Evolutionary conservation across 257 asterid genomes (phyloP), one percentile per base, ranked within the genome.

Genomic region (Prunella vulgaris): DNA sequence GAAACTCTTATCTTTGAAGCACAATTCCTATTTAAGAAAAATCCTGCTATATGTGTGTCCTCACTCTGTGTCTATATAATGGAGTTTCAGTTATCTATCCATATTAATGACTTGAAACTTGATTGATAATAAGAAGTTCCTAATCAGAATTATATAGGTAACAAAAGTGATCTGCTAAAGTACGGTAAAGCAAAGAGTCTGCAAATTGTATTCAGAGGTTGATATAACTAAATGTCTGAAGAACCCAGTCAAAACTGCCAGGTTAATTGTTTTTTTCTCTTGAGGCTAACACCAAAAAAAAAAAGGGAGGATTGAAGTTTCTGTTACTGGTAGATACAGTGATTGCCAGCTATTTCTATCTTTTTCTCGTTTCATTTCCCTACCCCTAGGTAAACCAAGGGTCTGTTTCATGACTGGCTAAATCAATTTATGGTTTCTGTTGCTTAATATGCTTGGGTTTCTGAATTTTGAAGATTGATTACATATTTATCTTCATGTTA

Each of bases 381-480:
- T 33, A 40, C 4, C 15, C 46, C 5, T 40, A 40, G 15, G 18
- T 42, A 42, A 37, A 42, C 51, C 18, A 42, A 42, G 51, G 17
- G 13, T 42, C 51, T 42, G 51, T 42, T 42, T 42, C 51, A 42
- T 13, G 1, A 13, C 51, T 42, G 51, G 17, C 51, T 42, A 42
- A 14, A 42, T 42, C 18, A 42, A 14, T 3, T 3, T 42, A 3
- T 42, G 51, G 49, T 42, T 13, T 42, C 54, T 6, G 42, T 48
- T 22, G 8, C 46, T 74, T 57, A 66, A 58, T 42, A 40, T 64
- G 63, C 17, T 71, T 64, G 1, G 4, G 59, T 27, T 53, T 17
- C 14, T 74, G 28, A 35, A 30, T 67, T 67, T 20, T 59, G 78
- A 66, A 57, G 20, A 46, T 58, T 7, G 3, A 13, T 60, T 20